Conservation (phyloP, 805 yeast genomes). For the Clavispora phyllophila region DNA sequence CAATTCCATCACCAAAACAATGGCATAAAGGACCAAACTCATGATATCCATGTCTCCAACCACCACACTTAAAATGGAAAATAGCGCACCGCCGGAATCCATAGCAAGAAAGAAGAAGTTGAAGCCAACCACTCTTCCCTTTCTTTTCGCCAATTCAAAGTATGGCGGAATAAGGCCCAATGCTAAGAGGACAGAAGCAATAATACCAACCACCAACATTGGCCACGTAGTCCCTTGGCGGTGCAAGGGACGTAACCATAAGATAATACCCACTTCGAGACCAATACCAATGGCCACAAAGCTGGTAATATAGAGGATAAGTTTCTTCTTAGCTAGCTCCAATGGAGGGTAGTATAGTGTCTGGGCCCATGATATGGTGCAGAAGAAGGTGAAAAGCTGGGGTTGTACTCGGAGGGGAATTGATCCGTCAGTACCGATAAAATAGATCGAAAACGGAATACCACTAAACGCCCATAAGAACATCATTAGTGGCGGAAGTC, state of each 20-base stretch:
- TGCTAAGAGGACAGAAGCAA: constrained; percentile 73
- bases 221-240: constrained; percentile 65
- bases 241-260: constrained; percentile 61
- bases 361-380: constrained; percentile 63
- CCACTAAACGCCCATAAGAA: constrained; percentile 70
- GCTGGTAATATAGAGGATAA: constrained; percentile 27
- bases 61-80: constrained; percentile 56
- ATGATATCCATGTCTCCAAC: constrained; percentile 66
- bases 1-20: constrained; percentile 68
- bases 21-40: constrained; percentile 70
- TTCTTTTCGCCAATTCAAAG: constrained; percentile 70
- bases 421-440: constrained; percentile 63
- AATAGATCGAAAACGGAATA: constrained; percentile 82
- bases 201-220: constrained; percentile 66
- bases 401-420: constrained; percentile 86
- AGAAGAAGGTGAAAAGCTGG: constrained; percentile 68
- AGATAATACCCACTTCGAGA: constrained; percentile 62
- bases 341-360: constrained; percentile 68
- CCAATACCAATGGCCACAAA: constrained; percentile 43
- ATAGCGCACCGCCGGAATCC: constrained; percentile 77
- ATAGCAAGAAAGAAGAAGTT: constrained; percentile 72
- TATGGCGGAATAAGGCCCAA: constrained; percentile 86
- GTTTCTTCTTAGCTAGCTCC: constrained; percentile 26
- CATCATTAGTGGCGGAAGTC: constrained; percentile 86
- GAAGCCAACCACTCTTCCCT: constrained; percentile 85